Evolutionary conservation across 2,329 filamentous ascomycete genomes (phyloP), one percentile per base, ranked within the genome.

Genomic region (Penicillium sp.): DNA sequence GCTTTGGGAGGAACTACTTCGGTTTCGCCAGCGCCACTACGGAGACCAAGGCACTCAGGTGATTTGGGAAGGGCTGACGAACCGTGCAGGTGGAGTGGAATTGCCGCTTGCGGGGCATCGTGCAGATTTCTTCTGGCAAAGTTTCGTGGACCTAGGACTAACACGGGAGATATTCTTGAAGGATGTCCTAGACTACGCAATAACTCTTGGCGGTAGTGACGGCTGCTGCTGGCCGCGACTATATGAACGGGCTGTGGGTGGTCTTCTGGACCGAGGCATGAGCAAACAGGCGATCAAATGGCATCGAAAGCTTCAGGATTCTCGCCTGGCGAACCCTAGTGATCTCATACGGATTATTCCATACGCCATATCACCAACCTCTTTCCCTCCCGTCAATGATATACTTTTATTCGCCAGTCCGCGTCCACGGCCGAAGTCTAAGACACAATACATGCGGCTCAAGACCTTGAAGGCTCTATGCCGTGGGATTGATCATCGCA

Each of bases 1-100:
- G n/a, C 67, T 80, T 14, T 80, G 78, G 78, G 72, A 73, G 41
- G 72, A 79, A 44, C 62, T 80, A 26, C 67, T 80, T n/a, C 65
- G 70, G 11, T 77, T 76, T 58, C 73, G 75, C 26, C 75, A 76
- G 58, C 75, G 77, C 3, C 72, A 73, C 53, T 73, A 79, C 61
- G 78, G 77, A 11, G 69, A 75, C 26, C 61, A 72, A 47, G 78
- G 78, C 5, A 75, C 74, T 16, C 58, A 74, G 31, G 68, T 71
- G 43, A 77, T 80, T 33, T 80, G 74, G 72, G 66, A 72, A 47
- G 75, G 72, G 19, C 51, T 79, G 35, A 70, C 67, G 24, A 54
- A 57, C 26, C 70, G 75, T 49, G 58, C 67, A 22, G 58, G 61
- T n/a, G 67, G 60, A 3, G 58, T 76, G 1, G 52, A 68, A 19